phyloP scores from a whole-genome alignment of 78 protist species.

The Dictyostelium purpureum region DNA sequence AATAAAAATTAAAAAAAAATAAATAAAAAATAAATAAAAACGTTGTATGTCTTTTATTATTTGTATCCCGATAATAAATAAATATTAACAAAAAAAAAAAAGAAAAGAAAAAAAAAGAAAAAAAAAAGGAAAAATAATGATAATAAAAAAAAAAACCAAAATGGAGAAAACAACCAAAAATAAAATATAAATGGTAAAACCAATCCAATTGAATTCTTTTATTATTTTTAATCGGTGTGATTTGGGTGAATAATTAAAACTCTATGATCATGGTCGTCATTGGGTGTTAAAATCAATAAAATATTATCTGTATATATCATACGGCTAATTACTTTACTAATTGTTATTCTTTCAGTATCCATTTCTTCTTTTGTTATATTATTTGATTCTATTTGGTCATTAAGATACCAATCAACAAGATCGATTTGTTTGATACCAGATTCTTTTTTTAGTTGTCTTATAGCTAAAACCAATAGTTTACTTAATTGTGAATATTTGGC shows the following conservation, averaged over 20 bases:
- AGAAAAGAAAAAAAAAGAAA: no score
- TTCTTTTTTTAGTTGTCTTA: background rate
- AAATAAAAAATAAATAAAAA: no score
- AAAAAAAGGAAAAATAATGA: no score
- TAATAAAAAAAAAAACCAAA: no score
- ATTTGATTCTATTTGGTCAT: background rate
- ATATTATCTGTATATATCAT: conserved; percentile 52
- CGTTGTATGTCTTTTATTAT: no score
- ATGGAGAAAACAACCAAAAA: no score
- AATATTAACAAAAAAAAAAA: no score
- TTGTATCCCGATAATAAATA: no score
- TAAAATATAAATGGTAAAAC: no score
- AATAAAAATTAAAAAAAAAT: no score
- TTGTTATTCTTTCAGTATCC: background rate
- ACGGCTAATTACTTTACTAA: background rate
- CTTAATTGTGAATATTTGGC: background rate
- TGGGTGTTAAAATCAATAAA: background rate
- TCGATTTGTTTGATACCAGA: conserved; percentile 10
- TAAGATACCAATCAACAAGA: conserved; percentile 47
- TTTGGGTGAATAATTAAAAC: conserved; percentile 29
- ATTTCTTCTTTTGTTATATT: background rate
- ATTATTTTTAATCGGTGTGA: background rate
- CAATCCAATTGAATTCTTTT: no score
- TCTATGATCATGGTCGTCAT: background rate
- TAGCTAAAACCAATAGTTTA: background rate